Evolutionary conservation across 2,329 filamentous ascomycete genomes (phyloP), one percentile per base, ranked within the genome.

Genomic region (Bipolaris oryzae): DNA sequence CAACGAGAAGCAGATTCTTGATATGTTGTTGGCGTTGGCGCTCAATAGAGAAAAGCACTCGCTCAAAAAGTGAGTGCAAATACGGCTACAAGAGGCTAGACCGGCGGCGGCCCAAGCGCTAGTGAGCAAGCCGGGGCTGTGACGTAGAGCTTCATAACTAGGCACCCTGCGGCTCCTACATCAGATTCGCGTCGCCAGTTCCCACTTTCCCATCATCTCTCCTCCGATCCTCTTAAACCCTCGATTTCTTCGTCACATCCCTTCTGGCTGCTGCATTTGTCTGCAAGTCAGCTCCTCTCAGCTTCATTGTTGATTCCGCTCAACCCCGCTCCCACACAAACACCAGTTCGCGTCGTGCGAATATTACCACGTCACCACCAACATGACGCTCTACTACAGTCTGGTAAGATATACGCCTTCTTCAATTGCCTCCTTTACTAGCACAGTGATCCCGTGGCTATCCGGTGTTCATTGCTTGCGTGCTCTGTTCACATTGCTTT

Each of bases 381-480:
- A 69, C 65, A 89, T 89, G 86, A 89, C 86, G 73, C 85, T 89
- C 73, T 89, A 89, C 79, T 88, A 87, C 81, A 87, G 83, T 70
- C 79, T 88, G 58, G 85, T 87, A 82, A 74, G 84, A 81, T 35
- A 37, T 23, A 46, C 25, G 43, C 18, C 7, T 31, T 3, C 21
- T 21, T 35, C 9, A 31, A 9, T 15, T 13, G 11, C n/a, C 25
- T 31, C 16, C 18, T 13, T 7, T 45, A 3, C 11, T 20, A 31
- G 25, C 7, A 13, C 7, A 33, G 20, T 3, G 16, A 15, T 7
- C 16, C 10, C n/a, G 11, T 45, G 25, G 9, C 16, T n/a, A 2
- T 37, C 28, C 10, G 34, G 21, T 20, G 25, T n/a, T 37, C 43
- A 33, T 23, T 57, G 59, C 50, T 55, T 50, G 56, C 53, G 52